These are phyloP conservation scores for Cystoderma amianthinum DNA, from an alignment of 768 basidiomycete species.

Conservation along the genomic window DNA sequence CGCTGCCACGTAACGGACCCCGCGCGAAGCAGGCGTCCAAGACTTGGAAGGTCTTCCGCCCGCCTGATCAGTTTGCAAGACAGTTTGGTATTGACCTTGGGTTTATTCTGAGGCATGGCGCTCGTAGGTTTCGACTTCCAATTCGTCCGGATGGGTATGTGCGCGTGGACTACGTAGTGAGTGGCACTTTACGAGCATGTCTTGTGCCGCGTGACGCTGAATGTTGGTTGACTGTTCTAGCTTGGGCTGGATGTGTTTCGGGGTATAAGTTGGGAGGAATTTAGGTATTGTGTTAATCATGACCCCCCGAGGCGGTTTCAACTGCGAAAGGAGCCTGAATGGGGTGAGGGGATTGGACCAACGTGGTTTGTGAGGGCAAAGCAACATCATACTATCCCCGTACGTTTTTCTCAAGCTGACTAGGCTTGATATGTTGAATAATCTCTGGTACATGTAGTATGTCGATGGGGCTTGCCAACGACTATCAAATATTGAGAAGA, in stretches of 20 bases:
- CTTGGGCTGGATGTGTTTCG: not conserved
- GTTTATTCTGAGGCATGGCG: conserved; percentile 73
- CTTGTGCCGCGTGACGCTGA: not conserved
- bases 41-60: no score
- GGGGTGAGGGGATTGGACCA: not conserved
- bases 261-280: not conserved
- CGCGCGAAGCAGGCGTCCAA: no score
- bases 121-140: conserved; percentile 46
- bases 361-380: not conserved
- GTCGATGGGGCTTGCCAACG: not conserved
- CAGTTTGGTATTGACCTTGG: conserved; percentile 1
- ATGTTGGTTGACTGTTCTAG: not conserved
- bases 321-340: not conserved
- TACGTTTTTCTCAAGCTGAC: no score
- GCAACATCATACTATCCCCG: not conserved
- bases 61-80: not conserved
- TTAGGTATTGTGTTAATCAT: not conserved
- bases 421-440: no score
- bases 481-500: not conserved
- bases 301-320: not conserved
- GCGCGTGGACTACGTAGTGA: conserved; percentile 30
- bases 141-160: conserved; percentile 76
- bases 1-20: no score
- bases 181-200: not conserved
- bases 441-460: not conserved